Evolutionary conservation across 805 yeast species (phyloP), one percentile per base, ranked within the genome.

Genomic region (Metschnikowia cubensis): DNA sequence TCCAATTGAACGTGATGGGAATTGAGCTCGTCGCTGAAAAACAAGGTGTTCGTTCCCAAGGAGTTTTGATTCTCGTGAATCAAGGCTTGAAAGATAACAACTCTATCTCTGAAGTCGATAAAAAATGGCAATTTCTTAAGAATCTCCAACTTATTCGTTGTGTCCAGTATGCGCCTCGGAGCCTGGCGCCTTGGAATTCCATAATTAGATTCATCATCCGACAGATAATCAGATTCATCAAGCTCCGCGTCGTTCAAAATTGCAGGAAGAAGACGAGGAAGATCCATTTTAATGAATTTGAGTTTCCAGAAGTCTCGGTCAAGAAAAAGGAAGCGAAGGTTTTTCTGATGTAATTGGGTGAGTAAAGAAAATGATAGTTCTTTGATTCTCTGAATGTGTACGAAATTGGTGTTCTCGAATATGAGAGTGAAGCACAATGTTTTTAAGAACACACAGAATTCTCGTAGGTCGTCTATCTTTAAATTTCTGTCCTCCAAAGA

Each of bases 71-170:
- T 96, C 10, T 72, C 53, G 3, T 73, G 76, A 35, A 88, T 79
- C 49, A 89, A 72, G 10, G 72, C 64, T 52, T 86, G 87, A 61
- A 92, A 88, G 1, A 88, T 72, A 45, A 76, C 77, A 0, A 89
- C 97, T 43, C 99, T 74, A 33, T 80, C 77, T 21, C 77, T 76
- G 64, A 92, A 92, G 0, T 88, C 82, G 6, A 92, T 74, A 69
- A 90, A 85, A 62, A 87, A 92, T 2, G 98, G 97, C 2, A 84
- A 70, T 45, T 80, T 76, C 1, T 78, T 71, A 42, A 88, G 73
- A 0, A 91, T 69, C 41, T 79, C 81, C 20, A 79, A 55, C 52
- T 72, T 78, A 1, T 67, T 51, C 8, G 44, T 13, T 8, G 33
- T 34, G 15, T 48, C 37, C 44, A 15, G 43, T n/a, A 14, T 36